phyloP scores from a whole-genome alignment of 176 grass and related monocot genomes.

The Leersia perrieri region DNA sequence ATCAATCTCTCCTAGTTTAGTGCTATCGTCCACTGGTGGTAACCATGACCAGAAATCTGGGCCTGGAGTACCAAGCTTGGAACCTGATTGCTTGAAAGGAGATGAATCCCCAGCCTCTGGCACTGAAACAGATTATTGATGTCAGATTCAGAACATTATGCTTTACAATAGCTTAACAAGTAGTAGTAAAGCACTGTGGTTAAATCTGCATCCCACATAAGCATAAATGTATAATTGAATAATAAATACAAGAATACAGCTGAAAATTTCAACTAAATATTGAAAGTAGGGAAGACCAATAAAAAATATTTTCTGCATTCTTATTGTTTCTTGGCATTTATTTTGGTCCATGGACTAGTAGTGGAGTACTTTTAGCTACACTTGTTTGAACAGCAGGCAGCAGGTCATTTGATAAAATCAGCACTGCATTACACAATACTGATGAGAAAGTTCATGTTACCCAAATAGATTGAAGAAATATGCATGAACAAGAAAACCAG shows the following conservation, averaged over 20 bases:
- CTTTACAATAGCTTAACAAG: background rate
- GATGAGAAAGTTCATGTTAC: background rate
- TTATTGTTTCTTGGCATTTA: background rate
- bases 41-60: conserved; percentile 98
- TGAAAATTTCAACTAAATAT: background rate
- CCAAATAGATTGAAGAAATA: background rate
- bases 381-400: background rate
- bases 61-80: conserved; percentile 67
- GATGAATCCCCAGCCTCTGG: conserved; percentile 22
- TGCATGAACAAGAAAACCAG: background rate
- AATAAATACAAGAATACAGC: background rate
- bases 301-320: background rate
- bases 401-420: background rate
- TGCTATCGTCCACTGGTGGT: conserved; percentile 58
- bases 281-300: background rate
- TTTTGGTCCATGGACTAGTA: background rate
- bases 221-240: background rate
- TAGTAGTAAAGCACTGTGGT: background rate
- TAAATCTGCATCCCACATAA: background rate
- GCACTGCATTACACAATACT: background rate
- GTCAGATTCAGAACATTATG: background rate
- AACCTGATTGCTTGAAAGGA: conserved; percentile 33
- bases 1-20: conserved; percentile 24
- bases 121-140: conserved; percentile 31
- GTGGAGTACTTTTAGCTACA: background rate